Evolutionary conservation across 2,329 filamentous ascomycete genomes (phyloP).

Genomic region (Sodiomyces alkalinus): DNA sequence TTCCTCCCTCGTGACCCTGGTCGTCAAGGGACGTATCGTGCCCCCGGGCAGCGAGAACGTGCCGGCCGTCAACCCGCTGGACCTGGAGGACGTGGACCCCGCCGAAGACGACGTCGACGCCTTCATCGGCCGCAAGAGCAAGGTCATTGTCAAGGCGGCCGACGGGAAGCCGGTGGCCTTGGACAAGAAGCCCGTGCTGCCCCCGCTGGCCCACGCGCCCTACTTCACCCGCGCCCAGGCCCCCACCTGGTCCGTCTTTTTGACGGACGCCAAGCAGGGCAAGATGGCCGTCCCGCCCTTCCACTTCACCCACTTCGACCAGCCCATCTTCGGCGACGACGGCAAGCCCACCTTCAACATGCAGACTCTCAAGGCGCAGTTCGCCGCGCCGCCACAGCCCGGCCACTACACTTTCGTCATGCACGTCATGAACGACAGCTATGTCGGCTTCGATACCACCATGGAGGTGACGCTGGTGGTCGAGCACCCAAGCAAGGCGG

Average conservation of each 20-base stretch:
- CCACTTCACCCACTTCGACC: slow-evolving; percentile 85
- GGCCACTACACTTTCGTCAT: slow-evolving; percentile 92
- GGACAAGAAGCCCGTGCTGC: slow-evolving; percentile 51
- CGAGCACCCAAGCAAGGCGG: slow-evolving; percentile 76
- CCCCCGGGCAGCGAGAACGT: slow-evolving; percentile 68
- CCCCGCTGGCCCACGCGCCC: slow-evolving; percentile 79
- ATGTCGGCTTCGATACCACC: slow-evolving; percentile 86
- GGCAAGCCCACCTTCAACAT: slow-evolving; percentile 86
- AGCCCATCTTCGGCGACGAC: slow-evolving; percentile 64
- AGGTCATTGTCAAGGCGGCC: slow-evolving; percentile 41
- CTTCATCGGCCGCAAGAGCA: slow-evolving; percentile 62
- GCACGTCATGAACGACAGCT: slow-evolving; percentile 88
- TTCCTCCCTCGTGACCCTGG: slow-evolving; percentile 80
- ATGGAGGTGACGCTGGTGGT: slow-evolving; percentile 80
- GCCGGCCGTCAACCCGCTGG: slow-evolving; percentile 58
- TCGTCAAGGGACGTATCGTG: slow-evolving; percentile 88
- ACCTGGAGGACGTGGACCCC: slow-evolving; percentile 82
- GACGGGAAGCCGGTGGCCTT: slow-evolving; percentile 41
- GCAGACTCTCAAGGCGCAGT: slow-evolving; percentile 94
- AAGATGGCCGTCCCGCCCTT: slow-evolving; percentile 96
- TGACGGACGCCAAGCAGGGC: slow-evolving; percentile 84
- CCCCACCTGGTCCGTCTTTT: slow-evolving; percentile 86
- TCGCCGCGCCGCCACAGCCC: slow-evolving; percentile 81
- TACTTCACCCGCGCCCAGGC: slow-evolving; percentile 82
- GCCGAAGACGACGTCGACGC: slow-evolving; percentile 86